Percentiles rank a stretch among this genome's conserved stretches.
Evolutionary conservation across 1,139 yeast species (phyloP).

Genomic region (Pichia sp.): DNA sequence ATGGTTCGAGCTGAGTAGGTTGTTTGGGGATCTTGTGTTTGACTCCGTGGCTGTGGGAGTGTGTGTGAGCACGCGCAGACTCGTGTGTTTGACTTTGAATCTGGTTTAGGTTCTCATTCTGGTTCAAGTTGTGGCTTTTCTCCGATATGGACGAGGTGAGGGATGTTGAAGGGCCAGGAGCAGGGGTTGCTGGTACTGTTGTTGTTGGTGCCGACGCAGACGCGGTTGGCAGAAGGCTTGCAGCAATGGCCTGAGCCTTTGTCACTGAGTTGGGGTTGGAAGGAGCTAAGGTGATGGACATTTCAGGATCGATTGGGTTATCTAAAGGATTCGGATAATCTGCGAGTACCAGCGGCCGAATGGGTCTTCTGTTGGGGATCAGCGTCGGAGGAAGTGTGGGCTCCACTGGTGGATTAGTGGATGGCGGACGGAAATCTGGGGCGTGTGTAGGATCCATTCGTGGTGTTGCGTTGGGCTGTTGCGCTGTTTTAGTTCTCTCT

Average conservation of each 20-base stretch:
- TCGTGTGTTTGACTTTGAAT: neutral
- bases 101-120: no score
- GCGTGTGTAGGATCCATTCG: conserved; percentile 85
- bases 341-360: conserved; percentile 67
- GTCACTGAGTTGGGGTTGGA: no score
- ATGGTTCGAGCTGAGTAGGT: conserved; percentile 38
- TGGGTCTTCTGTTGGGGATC: conserved; percentile 73
- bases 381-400: conserved; percentile 68
- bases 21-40: conserved; percentile 36
- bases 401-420: conserved; percentile 48
- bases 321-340: conserved; percentile 66
- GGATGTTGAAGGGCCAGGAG: no score
- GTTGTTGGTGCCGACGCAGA: no score
- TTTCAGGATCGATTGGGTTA: conserved; percentile 58
- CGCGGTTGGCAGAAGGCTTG: no score
- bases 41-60: no score
- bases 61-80: neutral
- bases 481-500: no score
- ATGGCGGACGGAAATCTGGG: conserved; percentile 71
- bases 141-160: no score
- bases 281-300: neutral
- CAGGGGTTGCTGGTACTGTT: no score
- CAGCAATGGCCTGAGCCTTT: no score
- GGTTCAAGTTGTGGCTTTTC: no score
- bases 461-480: no score